Evolutionary conservation across 1,139 yeast species (phyloP), one percentile per base, ranked within the genome.

Genomic region (Chernovozyma sophiae-reginae): DNA sequence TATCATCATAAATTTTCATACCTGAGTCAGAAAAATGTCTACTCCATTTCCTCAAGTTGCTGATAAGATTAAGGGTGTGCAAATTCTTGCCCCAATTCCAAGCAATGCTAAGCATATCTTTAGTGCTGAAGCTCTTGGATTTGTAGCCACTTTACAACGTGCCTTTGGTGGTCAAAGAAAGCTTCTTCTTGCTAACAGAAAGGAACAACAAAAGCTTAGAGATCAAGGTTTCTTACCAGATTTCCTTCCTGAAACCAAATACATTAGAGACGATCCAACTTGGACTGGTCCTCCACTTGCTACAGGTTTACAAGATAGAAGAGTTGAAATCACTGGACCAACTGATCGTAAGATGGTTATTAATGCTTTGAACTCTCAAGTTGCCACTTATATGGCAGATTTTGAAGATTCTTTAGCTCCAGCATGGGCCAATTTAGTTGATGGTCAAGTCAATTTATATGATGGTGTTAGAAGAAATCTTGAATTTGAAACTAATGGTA

Each of bases 401-500:
- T 86, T 89, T 52, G 97, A 89, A 64, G 97, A 89, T 66, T 86
- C 96, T 24, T 81, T 89, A 52, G 82, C 97, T 25, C 98, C 98
- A 49, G 90, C 97, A 25, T 92, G 97, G 97, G 66, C 66, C 49
- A 89, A 87, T 64, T 75, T 86, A 72, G 79, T 86, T 43, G 77
- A 72, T 39, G 98, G 97, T 41, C 98, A 92, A 68, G 87, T 85
- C 48, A 90, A 92, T 64, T 71, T 92, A 54, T 89, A 79, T 65
- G 97, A 92, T 58, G 97, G 89, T 28, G 75, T 82, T 37, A 74
- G 92, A 62, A 74, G 80, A 52, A 74, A 80, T 54, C 71, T 83
- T 53, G 65, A 71, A 44, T 81, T 73, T 52, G 58, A 60, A 31
- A 67, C 80, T 33, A 76, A 78, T 43, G 77, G 78, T 41, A 83